These are phyloP conservation scores for Pestalotiopsis sp. DNA, from an alignment of 2,329 filamentous ascomycete genomes.

Conservation along the genomic window DNA sequence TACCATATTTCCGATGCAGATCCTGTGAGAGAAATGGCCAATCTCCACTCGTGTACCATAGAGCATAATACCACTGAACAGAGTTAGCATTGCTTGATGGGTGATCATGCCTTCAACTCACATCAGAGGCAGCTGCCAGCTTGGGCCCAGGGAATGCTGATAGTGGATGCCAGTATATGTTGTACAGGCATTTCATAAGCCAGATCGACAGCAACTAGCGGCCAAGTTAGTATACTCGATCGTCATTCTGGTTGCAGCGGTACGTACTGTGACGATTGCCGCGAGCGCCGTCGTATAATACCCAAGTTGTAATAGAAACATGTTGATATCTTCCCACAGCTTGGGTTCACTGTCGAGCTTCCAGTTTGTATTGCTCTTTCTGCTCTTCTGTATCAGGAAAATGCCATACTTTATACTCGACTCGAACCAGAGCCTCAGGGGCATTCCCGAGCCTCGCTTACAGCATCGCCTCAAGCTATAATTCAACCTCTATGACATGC, in stretches of 20 bases:
- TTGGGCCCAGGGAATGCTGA: not conserved
- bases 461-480: not conserved
- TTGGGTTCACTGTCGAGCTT: not conserved
- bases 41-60: constrained; percentile 1
- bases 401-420: not conserved
- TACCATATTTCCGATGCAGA: constrained; percentile 8
- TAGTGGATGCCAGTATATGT: constrained; percentile 4
- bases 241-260: not conserved
- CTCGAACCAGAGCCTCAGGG: not conserved
- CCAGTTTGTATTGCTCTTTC: not conserved
- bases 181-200: not conserved
- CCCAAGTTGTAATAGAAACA: not conserved
- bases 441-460: not conserved
- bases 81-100: not conserved
- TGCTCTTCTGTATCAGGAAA: not conserved
- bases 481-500: not conserved
- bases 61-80: not conserved
- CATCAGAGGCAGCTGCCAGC: constrained; percentile 1
- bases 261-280: not conserved
- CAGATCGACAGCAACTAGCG: not conserved
- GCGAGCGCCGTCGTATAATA: not conserved
- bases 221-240: not conserved
- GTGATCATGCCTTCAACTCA: not conserved
- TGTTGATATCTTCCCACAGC: not conserved
- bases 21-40: not conserved